These are phyloP conservation scores for Neoscytalidium dimidiatum DNA, from an alignment of 2,329 filamentous ascomycete genomes.

Conservation along the genomic window DNA sequence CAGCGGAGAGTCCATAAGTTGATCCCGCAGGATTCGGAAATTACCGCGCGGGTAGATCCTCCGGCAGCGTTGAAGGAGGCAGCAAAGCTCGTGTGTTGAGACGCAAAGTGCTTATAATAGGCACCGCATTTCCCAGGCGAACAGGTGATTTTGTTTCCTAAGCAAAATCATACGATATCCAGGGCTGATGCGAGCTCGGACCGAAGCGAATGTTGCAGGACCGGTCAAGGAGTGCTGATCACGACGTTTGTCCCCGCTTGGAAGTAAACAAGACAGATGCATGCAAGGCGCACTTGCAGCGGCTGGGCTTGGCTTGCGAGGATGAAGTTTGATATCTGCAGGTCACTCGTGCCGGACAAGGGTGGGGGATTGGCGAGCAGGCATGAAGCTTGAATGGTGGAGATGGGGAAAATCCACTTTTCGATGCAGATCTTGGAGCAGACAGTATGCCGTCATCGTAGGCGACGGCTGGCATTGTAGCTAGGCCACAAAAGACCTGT, in stretches of 20 bases:
- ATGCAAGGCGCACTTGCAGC: background rate
- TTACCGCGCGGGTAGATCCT: background rate
- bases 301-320: background rate
- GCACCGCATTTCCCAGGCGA: background rate
- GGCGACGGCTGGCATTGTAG: background rate
- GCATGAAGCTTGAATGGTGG: slow-evolving; percentile 9
- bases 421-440: background rate
- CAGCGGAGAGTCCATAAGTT: no score
- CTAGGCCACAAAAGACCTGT: background rate
- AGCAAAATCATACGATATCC: background rate
- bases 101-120: background rate
- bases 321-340: background rate
- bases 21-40: no score
- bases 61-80: background rate
- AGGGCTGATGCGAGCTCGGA: background rate
- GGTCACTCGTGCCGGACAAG: background rate
- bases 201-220: background rate
- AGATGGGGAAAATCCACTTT: slow-evolving; percentile 16
- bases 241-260: background rate
- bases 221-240: background rate
- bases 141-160: background rate
- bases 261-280: background rate
- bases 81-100: background rate
- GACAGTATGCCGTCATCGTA: background rate
- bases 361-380: background rate